A percentile compares a stretch with the other conserved stretches of the same genome.
phyloP scores from a whole-genome alignment of 1,284 basidiomycete genomes.

The Caloboletus firmus region DNA sequence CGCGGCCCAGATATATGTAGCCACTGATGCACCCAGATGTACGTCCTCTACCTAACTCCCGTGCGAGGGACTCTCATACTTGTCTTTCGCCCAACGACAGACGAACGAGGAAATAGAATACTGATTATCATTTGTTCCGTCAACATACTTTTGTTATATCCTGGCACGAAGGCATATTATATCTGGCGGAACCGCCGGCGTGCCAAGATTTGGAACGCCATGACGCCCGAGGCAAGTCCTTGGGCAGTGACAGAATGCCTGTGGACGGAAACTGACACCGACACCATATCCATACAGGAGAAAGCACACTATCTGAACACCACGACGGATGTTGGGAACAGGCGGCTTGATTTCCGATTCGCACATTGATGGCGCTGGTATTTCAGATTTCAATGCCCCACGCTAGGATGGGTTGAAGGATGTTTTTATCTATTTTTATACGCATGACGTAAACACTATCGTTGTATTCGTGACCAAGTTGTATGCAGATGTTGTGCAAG shows the following conservation, averaged over 20 bases:
- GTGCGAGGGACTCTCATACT: background rate
- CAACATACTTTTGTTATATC: slow-evolving; percentile 52
- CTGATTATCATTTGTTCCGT: slow-evolving; percentile 45
- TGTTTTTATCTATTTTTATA: background rate
- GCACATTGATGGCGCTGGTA: slow-evolving; percentile 29
- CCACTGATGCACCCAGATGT: slow-evolving; percentile 51
- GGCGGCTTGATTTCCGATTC: slow-evolving; percentile 41
- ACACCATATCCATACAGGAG: slow-evolving; percentile 31
- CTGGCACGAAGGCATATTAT: slow-evolving; percentile 51
- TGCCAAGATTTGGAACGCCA: slow-evolving; percentile 50
- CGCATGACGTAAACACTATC: accelerated
- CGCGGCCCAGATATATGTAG: slow-evolving; percentile 47
- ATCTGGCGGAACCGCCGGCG: slow-evolving; percentile 50
- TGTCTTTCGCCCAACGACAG: slow-evolving; percentile 26
- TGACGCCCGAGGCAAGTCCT: slow-evolving; percentile 45
- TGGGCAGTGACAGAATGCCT: background rate
- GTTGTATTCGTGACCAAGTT: background rate
- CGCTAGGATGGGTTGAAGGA: background rate
- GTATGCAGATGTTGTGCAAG: slow-evolving; percentile 21
- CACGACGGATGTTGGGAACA: slow-evolving; percentile 42
- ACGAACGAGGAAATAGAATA: slow-evolving; percentile 51
- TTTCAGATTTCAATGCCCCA: background rate
- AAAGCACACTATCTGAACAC: slow-evolving; percentile 43
- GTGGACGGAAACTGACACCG: background rate
- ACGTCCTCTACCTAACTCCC: background rate